Evolutionary conservation across 2,329 filamentous ascomycete species (phyloP), one percentile per base, ranked within the genome.

Genomic region (Colletotrichum tamarilloi): DNA sequence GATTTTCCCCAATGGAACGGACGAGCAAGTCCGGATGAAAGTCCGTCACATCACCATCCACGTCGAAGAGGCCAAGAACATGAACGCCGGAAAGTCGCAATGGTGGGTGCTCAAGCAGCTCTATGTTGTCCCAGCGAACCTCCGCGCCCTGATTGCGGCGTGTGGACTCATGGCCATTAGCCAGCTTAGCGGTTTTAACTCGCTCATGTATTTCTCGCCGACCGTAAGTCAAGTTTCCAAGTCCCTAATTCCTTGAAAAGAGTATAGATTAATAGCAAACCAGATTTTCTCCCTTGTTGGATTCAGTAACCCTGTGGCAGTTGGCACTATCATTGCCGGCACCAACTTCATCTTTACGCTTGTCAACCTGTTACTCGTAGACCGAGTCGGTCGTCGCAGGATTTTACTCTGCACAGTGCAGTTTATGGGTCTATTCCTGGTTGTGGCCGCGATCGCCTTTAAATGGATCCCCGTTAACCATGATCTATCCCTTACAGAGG

Each of bases 111-210:
- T 86, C 68, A 86, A 85, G 77, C 83, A 86, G 75, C 83, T 88
- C 28, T 85, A 87, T 68, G 79, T 80, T 14, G 78, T 82, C 16
- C 82, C 84, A 1, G 76, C 79, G n/a, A 87, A 86, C 68, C 80
- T 85, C 59, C 82, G 86, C 12, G 85, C 85, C 14, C 78, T 87
- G 16, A 77, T 87, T 52, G 79, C 81, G 55, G 86, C 85, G 3
- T 88, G 86, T 67, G 83, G 85, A n/a, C 76, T 88, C n/a, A 88
- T 88, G 85, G 86, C 85, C 22, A 85, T 88, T 55, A 84, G 82
- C 16, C 87, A 88, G 79, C 86, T 88, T 55, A 82, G 84, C 6
- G 87, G 87, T 0, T 87, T 89, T 78, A 89, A 89, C 73, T 86
- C 87, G 1, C 80, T 89, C 49, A 81, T 84, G 73, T 88, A 88